Evolutionary conservation across 352 stramenopile species (phyloP).

Genomic region (Globisporangium polare): DNA sequence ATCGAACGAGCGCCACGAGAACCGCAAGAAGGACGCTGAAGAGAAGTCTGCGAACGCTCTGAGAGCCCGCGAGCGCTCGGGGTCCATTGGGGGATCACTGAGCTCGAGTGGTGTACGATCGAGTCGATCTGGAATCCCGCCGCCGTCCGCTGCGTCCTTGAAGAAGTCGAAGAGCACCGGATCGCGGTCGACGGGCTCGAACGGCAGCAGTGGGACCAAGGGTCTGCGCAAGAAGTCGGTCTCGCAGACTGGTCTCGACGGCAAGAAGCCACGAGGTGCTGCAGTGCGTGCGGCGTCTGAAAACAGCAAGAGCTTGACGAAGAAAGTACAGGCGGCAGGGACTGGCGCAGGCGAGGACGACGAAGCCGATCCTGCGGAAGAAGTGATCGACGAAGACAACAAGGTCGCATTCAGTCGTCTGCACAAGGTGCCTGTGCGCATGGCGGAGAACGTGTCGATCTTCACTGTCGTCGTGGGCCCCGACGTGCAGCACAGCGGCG

Average conservation of each 20-base stretch:
- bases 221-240: conserved; percentile 3
- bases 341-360: conserved; percentile 45
- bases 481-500: conserved; percentile 66
- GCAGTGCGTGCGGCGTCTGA: conserved; percentile 5
- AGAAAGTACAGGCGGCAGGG: conserved; percentile 22
- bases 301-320: neutral
- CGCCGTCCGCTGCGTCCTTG: neutral
- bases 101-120: neutral
- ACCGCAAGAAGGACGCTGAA: conserved; percentile 33
- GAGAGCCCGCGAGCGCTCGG: conserved; percentile 26
- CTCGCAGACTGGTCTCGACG: neutral
- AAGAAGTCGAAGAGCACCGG: conserved; percentile 14
- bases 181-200: conserved; percentile 6
- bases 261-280: neutral
- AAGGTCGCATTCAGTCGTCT: conserved; percentile 74
- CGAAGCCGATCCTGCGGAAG: conserved; percentile 30
- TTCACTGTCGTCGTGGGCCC: conserved; percentile 65
- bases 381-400: conserved; percentile 65
- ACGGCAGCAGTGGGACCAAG: neutral
- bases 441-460: conserved; percentile 62
- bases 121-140: neutral
- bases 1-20: conserved; percentile 69
- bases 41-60: conserved; percentile 21
- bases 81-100: conserved; percentile 18
- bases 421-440: conserved; percentile 66